Conservation (phyloP, 2,329 filamentous ascomycete genomes). For the Colletotrichum sp. region DNA sequence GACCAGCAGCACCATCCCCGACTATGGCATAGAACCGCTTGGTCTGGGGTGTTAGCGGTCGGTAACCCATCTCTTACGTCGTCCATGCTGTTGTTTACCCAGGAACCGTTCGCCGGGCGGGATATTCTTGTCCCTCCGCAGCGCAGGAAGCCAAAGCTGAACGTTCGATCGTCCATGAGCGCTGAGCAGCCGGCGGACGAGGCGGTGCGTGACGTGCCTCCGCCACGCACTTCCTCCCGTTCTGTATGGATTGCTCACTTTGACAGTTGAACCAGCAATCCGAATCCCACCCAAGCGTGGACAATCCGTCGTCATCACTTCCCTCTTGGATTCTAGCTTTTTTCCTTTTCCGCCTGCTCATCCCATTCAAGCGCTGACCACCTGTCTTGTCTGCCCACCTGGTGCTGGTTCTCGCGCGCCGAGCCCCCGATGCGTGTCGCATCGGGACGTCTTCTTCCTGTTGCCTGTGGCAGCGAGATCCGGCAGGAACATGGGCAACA, state of each 20-base stretch:
- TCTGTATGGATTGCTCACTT: not conserved
- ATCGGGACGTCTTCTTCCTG: not conserved
- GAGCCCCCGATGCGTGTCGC: not conserved
- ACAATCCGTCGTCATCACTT: slow-evolving; percentile 1
- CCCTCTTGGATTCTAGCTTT: not conserved
- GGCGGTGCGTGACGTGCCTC: not conserved
- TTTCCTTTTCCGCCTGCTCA: not conserved
- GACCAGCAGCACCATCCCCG: not conserved
- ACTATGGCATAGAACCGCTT: not conserved
- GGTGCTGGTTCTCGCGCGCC: not conserved
- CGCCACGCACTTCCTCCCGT: not conserved
- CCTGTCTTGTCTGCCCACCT: not conserved
- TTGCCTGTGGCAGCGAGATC: not conserved
- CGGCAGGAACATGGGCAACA: not conserved
- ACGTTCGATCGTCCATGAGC: not conserved
- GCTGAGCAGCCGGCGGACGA: not conserved
- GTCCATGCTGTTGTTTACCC: not conserved
- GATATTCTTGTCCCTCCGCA: not conserved
- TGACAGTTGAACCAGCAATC: not conserved
- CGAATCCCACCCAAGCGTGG: not conserved
- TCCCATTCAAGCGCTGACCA: not conserved
- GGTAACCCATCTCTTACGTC: not conserved
- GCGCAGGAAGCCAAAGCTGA: slow-evolving; percentile 3
- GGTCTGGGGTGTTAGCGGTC: not conserved
- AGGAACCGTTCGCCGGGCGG: not conserved